Evolutionary conservation across 768 basidiomycete species (phyloP).

Genomic region (Tulasnella sp.): DNA sequence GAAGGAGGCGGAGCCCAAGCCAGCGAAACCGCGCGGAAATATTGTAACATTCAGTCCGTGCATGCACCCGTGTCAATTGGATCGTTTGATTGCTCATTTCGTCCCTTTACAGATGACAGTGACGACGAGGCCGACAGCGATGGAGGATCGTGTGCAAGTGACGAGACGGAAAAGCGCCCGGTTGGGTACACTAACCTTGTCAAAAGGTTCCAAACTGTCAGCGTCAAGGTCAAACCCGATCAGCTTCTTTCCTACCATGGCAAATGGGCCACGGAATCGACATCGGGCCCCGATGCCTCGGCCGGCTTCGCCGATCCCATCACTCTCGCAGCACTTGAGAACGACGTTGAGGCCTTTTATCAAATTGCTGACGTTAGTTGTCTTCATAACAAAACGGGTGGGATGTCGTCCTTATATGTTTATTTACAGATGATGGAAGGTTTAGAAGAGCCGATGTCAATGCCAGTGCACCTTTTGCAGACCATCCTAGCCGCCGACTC

Average conservation of each 20-base stretch:
- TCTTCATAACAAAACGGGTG: not conserved
- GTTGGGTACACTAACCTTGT: slow-evolving; percentile 54
- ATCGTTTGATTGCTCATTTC: not conserved
- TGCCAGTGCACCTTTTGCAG: slow-evolving; percentile 30
- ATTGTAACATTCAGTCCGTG: not conserved
- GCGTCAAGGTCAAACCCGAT: not conserved
- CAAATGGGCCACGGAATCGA: not conserved
- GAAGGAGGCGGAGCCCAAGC: slow-evolving; percentile 32
- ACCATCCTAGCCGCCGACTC: slow-evolving; percentile 44
- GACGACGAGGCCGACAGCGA: slow-evolving; percentile 46
- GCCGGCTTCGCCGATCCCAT: not conserved
- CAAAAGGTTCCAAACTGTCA: slow-evolving; percentile 46
- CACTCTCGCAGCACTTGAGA: not conserved
- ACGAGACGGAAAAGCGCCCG: slow-evolving; percentile 34
- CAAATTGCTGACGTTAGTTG: slow-evolving; percentile 22
- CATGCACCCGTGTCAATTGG: not conserved
- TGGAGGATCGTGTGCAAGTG: slow-evolving; percentile 32
- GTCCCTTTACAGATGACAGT: slow-evolving; percentile 32
- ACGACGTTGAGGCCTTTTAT: slow-evolving; percentile 18
- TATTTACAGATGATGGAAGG: slow-evolving; percentile 38
- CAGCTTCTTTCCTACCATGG: not conserved
- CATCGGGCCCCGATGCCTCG: not conserved
- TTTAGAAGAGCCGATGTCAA: slow-evolving; percentile 12
- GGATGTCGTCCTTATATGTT: not conserved
- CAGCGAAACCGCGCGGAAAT: not conserved